A percentile compares a stretch with the other conserved stretches of the same genome.
Conservation (phyloP, 1,139 yeast species). For the Nakaseomyces kungkrabaensis region DNA sequence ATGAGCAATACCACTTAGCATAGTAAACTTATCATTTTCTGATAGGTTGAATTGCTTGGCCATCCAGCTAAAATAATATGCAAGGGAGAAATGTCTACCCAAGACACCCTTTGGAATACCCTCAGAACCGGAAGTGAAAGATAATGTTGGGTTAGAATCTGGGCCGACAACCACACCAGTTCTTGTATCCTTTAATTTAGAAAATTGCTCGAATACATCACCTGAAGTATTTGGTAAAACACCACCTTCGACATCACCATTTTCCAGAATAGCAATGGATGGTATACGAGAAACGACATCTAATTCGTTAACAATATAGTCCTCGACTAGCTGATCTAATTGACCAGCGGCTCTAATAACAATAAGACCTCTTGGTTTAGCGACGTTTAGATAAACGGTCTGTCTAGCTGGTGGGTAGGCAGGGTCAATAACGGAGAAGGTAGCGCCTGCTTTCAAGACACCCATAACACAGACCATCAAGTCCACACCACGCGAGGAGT, state of each 20-base stretch:
- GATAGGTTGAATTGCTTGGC: slow-evolving; percentile 68
- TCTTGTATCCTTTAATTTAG: slow-evolving; percentile 40
- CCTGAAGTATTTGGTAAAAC: slow-evolving; percentile 16
- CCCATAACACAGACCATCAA: slow-evolving; percentile 96
- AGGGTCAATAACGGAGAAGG: slow-evolving; percentile 96
- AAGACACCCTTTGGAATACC: slow-evolving; percentile 98
- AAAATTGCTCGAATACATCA: slow-evolving; percentile 46
- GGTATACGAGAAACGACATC: slow-evolving; percentile 66
- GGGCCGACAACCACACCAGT: slow-evolving; percentile 97
- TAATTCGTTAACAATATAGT: slow-evolving; percentile 63
- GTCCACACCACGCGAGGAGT: slow-evolving; percentile 96
- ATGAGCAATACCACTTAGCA: slow-evolving; percentile 98
- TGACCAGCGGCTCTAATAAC: slow-evolving; percentile 86
- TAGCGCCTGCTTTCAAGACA: slow-evolving; percentile 94
- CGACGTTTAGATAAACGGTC: slow-evolving; percentile 82
- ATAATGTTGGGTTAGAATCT: slow-evolving; percentile 90
- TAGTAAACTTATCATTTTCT: slow-evolving; percentile 80
- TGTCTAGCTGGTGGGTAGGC: slow-evolving; percentile 99
- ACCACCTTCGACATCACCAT: slow-evolving; percentile 69
- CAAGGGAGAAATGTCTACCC: slow-evolving; percentile 93
- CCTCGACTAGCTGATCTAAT: slow-evolving; percentile 64
- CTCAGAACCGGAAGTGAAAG: slow-evolving; percentile 97
- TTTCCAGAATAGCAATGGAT: slow-evolving; percentile 62
- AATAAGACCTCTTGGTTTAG: slow-evolving; percentile 82
- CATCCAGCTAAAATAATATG: slow-evolving; percentile 99